Evolutionary conservation across 2,329 filamentous ascomycete species (phyloP).

Genomic region (Penicillium sp.): DNA sequence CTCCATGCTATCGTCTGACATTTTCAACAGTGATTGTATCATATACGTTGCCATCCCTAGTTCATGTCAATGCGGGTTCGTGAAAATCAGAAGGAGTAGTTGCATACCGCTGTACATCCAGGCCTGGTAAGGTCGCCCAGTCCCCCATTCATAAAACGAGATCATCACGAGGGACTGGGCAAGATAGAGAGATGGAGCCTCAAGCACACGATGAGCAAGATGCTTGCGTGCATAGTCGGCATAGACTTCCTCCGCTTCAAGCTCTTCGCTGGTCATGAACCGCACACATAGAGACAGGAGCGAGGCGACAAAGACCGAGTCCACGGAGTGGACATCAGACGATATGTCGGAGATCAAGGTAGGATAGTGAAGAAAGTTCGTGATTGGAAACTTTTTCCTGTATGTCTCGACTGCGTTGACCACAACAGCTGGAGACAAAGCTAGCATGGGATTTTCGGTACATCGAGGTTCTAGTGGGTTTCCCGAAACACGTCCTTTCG

Average conservation of each 20-base stretch:
- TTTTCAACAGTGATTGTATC: constrained; percentile 40
- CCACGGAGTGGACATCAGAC: constrained; percentile 29
- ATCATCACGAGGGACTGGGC: constrained; percentile 41
- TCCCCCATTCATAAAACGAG: constrained; percentile 39
- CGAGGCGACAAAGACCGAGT: constrained; percentile 37
- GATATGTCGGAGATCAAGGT: constrained; percentile 38
- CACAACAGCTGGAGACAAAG: constrained; percentile 29
- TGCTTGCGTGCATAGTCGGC: constrained; percentile 35
- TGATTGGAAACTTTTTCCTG: constrained; percentile 39
- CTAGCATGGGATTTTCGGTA: constrained; percentile 21
- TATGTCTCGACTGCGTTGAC: constrained; percentile 39
- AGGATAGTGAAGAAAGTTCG: constrained; percentile 41
- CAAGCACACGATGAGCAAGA: constrained; percentile 34
- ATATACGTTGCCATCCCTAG: constrained; percentile 42
- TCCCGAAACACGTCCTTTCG: constrained; percentile 3
- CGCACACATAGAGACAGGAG: constrained; percentile 37
- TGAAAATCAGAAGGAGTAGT: rapidly evolving
- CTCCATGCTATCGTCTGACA: constrained; percentile 40
- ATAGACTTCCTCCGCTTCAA: constrained; percentile 32
- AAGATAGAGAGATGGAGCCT: constrained; percentile 35
- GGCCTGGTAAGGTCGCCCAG: constrained; percentile 37
- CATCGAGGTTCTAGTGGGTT: constrained; percentile 4
- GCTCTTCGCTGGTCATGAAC: constrained; percentile 29
- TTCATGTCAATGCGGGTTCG: constrained; percentile 3
- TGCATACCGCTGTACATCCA: constrained; percentile 42